Conservation (phyloP, 768 basidiomycete genomes). For the Lyophyllum atratum region DNA sequence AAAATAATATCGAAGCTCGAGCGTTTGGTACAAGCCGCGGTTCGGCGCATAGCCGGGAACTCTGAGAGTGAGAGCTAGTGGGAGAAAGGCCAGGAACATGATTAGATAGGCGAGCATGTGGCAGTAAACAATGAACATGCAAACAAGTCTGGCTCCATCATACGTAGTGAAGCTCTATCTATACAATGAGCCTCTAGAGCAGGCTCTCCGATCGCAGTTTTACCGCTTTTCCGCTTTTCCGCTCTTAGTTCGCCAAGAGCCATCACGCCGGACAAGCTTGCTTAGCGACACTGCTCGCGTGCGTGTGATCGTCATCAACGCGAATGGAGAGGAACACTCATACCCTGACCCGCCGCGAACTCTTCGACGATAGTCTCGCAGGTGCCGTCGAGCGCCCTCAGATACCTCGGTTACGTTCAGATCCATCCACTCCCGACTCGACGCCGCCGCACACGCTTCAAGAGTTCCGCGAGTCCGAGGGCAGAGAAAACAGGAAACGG, state of each 20-base stretch:
- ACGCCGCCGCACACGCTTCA: slow-evolving; percentile 51
- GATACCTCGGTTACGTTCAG: slow-evolving; percentile 62
- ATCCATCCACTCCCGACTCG: slow-evolving; percentile 43
- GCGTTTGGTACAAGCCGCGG: background rate
- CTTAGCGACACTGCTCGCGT: slow-evolving; percentile 7
- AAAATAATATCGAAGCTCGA: background rate
- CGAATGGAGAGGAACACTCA: slow-evolving; percentile 20
- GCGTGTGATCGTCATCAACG: slow-evolving; percentile 9
- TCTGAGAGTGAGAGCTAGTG: background rate
- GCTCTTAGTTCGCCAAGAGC: slow-evolving; percentile 16
- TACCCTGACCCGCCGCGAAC: slow-evolving; percentile 45
- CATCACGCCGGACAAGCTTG: slow-evolving; percentile 10
- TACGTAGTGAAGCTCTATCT: slow-evolving; percentile 10
- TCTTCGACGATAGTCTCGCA: slow-evolving; percentile 52
- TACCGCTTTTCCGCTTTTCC: background rate
- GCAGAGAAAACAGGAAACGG: slow-evolving; percentile 58
- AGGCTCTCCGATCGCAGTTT: slow-evolving; percentile 26
- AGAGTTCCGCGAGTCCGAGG: slow-evolving; percentile 68
- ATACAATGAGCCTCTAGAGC: slow-evolving; percentile 38
- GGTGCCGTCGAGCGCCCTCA: slow-evolving; percentile 55
- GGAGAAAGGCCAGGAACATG: background rate
- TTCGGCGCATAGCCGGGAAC: background rate
- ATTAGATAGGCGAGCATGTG: slow-evolving; percentile 1
- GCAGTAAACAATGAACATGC: slow-evolving; percentile 10
- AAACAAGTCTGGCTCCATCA: slow-evolving; percentile 20